These are phyloP conservation scores for Rhododendron griersonianum DNA, from an alignment of 148 eudicot genomes.

Conservation along the genomic window DNA sequence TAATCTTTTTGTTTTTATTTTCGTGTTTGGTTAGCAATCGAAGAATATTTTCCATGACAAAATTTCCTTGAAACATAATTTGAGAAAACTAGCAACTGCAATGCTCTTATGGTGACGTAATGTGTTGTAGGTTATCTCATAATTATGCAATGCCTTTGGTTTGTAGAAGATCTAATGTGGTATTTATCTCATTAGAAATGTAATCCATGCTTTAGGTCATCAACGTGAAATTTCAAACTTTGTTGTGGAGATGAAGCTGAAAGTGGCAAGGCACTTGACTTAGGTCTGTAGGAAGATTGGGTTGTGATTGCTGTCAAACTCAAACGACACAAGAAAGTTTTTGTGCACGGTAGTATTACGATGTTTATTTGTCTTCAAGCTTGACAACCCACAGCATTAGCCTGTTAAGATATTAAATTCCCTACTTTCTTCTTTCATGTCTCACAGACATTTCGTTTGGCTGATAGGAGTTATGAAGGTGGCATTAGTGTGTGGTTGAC, in stretches of 20 bases:
- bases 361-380: neutral
- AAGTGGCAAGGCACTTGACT: neutral
- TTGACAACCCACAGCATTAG: neutral
- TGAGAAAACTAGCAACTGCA: too few relatives aligned
- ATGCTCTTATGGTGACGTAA: neutral
- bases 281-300: neutral
- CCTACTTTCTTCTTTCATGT: neutral
- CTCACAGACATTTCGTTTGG: neutral
- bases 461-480: neutral
- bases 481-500: neutral
- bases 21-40: too few relatives aligned
- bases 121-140: neutral
- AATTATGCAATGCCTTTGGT: neutral
- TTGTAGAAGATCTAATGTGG: neutral
- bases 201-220: slow-evolving; percentile 1
- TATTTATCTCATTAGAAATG: neutral
- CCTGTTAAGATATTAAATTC: neutral
- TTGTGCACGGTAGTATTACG: neutral
- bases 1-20: too few relatives aligned
- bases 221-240: neutral
- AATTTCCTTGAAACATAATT: too few relatives aligned
- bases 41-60: too few relatives aligned
- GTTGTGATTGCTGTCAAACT: neutral
- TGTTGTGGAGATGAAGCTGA: neutral
- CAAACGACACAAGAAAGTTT: neutral